phyloP scores from a whole-genome alignment of 305 asterid species.

The Fraxinus velutina region DNA sequence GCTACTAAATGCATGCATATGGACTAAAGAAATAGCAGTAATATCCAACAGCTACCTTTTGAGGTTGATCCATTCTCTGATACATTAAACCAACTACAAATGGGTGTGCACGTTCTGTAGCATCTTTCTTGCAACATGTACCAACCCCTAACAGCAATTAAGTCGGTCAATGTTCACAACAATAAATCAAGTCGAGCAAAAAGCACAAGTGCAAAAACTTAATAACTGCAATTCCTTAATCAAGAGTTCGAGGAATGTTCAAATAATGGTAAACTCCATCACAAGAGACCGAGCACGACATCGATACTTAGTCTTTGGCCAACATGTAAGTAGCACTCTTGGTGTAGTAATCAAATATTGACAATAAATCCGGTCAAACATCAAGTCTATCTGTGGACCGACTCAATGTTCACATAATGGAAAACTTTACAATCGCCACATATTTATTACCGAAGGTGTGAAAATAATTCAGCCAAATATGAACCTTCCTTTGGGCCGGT shows the following conservation, averaged over 20 bases:
- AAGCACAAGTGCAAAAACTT: background rate
- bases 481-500: too few species aligned
- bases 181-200: constrained; percentile 6
- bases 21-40: constrained; percentile 19
- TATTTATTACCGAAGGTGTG: too few species aligned
- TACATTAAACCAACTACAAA: constrained; percentile 91
- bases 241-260: background rate
- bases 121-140: constrained; percentile 96
- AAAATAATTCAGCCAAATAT: too few species aligned
- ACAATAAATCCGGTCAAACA: too few species aligned
- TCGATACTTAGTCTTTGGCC: too few species aligned
- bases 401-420: too few species aligned
- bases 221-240: constrained; percentile 3
- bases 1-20: constrained; percentile 15
- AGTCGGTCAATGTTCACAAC: constrained; percentile 23
- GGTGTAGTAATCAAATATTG: too few species aligned
- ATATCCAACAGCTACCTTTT: constrained; percentile 58
- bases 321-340: too few species aligned
- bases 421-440: too few species aligned
- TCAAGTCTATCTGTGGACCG: too few species aligned
- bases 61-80: constrained; percentile 96
- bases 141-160: constrained; percentile 65
- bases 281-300: too few species aligned
- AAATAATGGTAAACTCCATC: too few species aligned
- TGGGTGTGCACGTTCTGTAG: constrained; percentile 93